phyloP scores from a whole-genome alignment of 331 rosid species.

The Saraca asoca region DNA sequence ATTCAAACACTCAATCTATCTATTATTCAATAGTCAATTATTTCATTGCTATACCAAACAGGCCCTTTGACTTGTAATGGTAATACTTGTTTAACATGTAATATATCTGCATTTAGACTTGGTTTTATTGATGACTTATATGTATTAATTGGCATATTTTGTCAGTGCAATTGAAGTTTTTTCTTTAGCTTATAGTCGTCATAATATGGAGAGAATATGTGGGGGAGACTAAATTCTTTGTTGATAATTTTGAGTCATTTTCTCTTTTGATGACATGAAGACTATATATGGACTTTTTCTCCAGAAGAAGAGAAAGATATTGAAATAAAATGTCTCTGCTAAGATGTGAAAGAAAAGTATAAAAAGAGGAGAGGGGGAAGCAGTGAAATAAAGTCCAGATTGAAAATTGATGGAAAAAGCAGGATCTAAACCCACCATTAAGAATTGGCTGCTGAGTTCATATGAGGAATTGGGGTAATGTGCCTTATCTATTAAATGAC shows the following conservation, averaged over 20 bases:
- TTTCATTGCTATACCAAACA: too few relatives aligned
- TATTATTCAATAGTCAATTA: too few relatives aligned
- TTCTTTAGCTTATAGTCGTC: too few relatives aligned
- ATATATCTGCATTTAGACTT: slow-evolving; percentile 13
- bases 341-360: neutral
- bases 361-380: neutral
- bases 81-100: neutral
- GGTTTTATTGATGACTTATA: slow-evolving; percentile 7
- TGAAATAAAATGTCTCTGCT: slow-evolving; percentile 1
- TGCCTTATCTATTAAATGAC: slow-evolving; percentile 25
- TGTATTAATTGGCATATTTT: neutral
- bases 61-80: neutral
- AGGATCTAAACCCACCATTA: neutral
- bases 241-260: slow-evolving; percentile 9
- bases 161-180: too few relatives aligned
- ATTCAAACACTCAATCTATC: too few relatives aligned
- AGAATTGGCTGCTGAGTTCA: slow-evolving; percentile 3
- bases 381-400: neutral
- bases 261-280: slow-evolving; percentile 1
- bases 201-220: neutral
- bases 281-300: neutral
- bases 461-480: slow-evolving; percentile 16
- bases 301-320: neutral
- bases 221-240: neutral
- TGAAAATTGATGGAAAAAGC: neutral